Evolutionary conservation across 768 basidiomycete genomes (phyloP).

Genomic region (Clathrus columnatus): DNA sequence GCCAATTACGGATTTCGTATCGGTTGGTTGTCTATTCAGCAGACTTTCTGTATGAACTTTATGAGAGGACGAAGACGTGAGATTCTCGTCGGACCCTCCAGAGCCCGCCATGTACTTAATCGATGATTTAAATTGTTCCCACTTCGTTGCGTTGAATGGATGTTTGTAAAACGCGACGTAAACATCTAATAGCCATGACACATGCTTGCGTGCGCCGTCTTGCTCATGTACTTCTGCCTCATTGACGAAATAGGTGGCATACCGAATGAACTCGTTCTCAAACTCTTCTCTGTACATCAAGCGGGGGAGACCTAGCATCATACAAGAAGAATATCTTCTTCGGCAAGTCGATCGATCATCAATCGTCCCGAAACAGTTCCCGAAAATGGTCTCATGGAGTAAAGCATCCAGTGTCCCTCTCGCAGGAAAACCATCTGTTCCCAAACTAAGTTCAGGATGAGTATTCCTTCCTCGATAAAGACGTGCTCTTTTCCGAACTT

Average conservation of each 20-base stretch:
- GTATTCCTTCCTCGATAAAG: conserved; percentile 71
- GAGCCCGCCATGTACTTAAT: conserved; percentile 10
- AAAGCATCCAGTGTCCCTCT: conserved; percentile 74
- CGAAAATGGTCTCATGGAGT: conserved; percentile 74
- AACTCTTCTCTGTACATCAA: conserved; percentile 47
- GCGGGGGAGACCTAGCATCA: conserved; percentile 52
- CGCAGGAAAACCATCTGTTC: conserved; percentile 33
- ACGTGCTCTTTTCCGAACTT: conserved; percentile 43
- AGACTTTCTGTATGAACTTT: too few species aligned
- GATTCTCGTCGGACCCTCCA: neutral
- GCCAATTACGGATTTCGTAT: conserved; percentile 25
- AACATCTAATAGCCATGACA: conserved; percentile 56
- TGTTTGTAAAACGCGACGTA: conserved; percentile 52
- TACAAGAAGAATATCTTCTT: conserved; percentile 50
- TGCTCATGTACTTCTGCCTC: conserved; percentile 38
- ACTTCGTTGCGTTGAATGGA: conserved; percentile 42
- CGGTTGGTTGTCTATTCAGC: neutral
- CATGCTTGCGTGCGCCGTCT: conserved; percentile 34
- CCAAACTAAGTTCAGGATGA: conserved; percentile 60
- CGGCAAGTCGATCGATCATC: neutral
- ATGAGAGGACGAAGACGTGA: neutral
- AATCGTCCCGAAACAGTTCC: conserved; percentile 45
- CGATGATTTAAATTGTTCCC: conserved; percentile 51
- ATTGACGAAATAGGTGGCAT: conserved; percentile 54
- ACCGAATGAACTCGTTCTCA: conserved; percentile 62